phyloP scores from a whole-genome alignment of 148 eudicot genomes.

The Persicaria tinctoria region DNA sequence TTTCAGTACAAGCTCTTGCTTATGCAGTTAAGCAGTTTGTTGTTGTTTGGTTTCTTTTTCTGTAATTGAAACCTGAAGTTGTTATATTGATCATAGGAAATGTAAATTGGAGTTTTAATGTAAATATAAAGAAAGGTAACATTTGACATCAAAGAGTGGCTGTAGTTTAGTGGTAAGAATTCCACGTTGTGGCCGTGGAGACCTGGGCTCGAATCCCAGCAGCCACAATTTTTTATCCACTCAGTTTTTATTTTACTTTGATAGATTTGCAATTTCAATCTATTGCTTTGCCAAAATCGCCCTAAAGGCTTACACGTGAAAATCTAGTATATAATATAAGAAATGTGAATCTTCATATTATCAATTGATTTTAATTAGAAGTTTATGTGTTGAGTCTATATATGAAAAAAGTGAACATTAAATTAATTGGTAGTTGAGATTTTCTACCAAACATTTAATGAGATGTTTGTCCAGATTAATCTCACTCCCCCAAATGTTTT shows the following conservation, averaged over 20 bases:
- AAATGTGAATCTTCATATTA: too few species aligned
- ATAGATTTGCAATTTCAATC: neutral
- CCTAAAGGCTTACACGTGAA: neutral
- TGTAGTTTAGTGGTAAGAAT: constrained; percentile 38
- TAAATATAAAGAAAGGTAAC: too few species aligned
- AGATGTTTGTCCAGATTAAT: neutral
- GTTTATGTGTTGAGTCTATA: too few species aligned
- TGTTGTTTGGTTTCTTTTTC: too few species aligned
- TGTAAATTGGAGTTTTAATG: too few species aligned
- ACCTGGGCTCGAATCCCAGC: constrained; percentile 42
- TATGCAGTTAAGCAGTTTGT: too few species aligned
- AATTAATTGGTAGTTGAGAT: neutral
- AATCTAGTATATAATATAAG: too few species aligned
- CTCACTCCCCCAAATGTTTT: neutral
- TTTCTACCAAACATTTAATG: constrained; percentile 4
- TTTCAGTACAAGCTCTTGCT: too few species aligned
- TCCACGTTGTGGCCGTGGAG: constrained; percentile 41
- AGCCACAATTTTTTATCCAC: constrained; percentile 16
- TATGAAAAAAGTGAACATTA: neutral
- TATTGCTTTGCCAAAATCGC: neutral
- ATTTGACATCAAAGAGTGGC: constrained; percentile 16
- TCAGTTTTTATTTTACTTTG: too few species aligned
- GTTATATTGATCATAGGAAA: too few species aligned
- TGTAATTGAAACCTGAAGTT: too few species aligned
- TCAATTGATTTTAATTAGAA: too few species aligned